Percentiles rank a stretch among this genome's conserved stretches.
Conservation (phyloP, 148 eudicot genomes). For the Dianthus caryophyllus region DNA sequence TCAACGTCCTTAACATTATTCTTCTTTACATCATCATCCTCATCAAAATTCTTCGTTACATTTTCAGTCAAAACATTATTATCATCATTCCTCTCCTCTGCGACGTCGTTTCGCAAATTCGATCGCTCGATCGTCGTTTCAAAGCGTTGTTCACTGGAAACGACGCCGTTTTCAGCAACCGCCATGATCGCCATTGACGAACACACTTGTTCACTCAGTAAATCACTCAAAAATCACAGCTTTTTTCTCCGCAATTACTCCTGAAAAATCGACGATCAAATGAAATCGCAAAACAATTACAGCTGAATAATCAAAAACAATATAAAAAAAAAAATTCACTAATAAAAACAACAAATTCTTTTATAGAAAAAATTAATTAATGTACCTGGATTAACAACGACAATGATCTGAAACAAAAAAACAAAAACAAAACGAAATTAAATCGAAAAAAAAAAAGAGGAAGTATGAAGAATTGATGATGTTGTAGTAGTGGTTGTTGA, state of each 20-base stretch:
- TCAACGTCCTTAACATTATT: slow-evolving; percentile 2
- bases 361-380: background rate
- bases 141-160: slow-evolving; percentile 27
- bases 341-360: too few relatives aligned
- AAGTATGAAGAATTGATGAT: too few relatives aligned
- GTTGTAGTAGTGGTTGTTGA: too few relatives aligned
- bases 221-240: slow-evolving; percentile 1
- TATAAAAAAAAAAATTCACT: background rate
- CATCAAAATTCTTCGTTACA: background rate
- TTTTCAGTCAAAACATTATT: slow-evolving; percentile 11
- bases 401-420: background rate
- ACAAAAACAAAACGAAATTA: too few relatives aligned
- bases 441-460: too few relatives aligned
- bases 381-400: background rate
- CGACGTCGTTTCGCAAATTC: slow-evolving; percentile 17
- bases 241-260: too few relatives aligned
- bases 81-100: slow-evolving; percentile 2
- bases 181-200: slow-evolving; percentile 51
- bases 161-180: slow-evolving; percentile 56
- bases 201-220: background rate
- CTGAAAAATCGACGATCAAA: slow-evolving; percentile 5
- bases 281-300: background rate
- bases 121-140: slow-evolving; percentile 35
- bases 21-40: background rate
- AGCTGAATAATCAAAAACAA: background rate